phyloP scores from a whole-genome alignment of 352 stramenopile genomes.

The Phytophthora tentaculata region DNA sequence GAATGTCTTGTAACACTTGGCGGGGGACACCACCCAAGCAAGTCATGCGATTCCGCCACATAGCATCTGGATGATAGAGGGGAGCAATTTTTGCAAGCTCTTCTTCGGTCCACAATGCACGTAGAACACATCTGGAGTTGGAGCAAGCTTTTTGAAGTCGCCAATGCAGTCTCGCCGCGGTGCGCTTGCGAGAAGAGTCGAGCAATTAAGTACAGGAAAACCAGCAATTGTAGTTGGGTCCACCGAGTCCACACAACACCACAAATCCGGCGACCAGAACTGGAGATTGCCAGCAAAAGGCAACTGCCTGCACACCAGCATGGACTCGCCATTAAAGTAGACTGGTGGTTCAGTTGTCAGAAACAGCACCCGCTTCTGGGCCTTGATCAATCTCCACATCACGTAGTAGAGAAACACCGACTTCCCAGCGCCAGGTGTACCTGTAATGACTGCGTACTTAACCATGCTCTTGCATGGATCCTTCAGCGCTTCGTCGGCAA shows the following conservation, averaged over 20 bases:
- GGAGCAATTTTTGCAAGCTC: not conserved
- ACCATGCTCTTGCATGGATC: not conserved
- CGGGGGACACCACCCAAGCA: not conserved
- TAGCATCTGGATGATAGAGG: not conserved
- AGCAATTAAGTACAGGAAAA: not conserved
- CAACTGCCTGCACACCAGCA: not conserved
- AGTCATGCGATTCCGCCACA: not conserved
- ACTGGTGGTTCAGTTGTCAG: not conserved
- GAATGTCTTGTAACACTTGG: conserved; percentile 8
- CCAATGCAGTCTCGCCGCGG: not conserved
- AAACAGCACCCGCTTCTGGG: conserved; percentile 1
- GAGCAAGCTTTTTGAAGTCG: conserved; percentile 1
- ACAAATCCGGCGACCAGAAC: conserved; percentile 5
- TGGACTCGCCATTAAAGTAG: not conserved
- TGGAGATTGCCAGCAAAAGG: not conserved
- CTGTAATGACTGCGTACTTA: not conserved
- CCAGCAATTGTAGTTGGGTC: not conserved
- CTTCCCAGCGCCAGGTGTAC: conserved; percentile 1
- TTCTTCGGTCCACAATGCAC: conserved; percentile 1
- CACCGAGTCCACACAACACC: conserved; percentile 2
- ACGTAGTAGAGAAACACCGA: conserved; percentile 1
- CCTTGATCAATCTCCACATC: conserved; percentile 8
- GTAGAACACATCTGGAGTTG: conserved; percentile 8
- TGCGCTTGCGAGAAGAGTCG: conserved; percentile 1
- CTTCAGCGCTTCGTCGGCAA: not conserved